phyloP scores from a whole-genome alignment of 2,329 filamentous ascomycete genomes.

The Monosporascus sp. region DNA sequence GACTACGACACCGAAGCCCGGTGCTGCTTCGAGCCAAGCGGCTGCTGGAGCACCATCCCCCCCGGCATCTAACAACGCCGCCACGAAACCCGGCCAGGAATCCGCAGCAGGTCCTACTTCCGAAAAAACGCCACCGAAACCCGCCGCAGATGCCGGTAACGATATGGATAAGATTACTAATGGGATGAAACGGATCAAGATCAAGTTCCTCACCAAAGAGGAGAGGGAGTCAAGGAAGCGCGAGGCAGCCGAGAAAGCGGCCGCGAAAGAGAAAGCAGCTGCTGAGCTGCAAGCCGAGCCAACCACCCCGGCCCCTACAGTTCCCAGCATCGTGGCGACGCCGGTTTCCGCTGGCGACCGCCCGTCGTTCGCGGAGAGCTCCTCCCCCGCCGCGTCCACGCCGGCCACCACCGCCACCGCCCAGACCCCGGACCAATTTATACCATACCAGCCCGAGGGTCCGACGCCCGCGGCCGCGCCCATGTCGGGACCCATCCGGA shows the following conservation, averaged over 20 bases:
- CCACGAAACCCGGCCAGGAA: constrained; percentile 1
- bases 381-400: constrained; percentile 9
- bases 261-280: constrained; percentile 12
- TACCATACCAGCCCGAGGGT: constrained; percentile 53
- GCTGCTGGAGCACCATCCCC: constrained; percentile 7
- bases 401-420: background rate
- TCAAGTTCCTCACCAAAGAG: constrained; percentile 54
- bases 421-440: constrained; percentile 37
- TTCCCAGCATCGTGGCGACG: background rate
- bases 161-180: constrained; percentile 51
- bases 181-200: constrained; percentile 59
- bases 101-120: background rate
- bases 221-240: constrained; percentile 51
- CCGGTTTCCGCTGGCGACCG: background rate
- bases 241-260: constrained; percentile 42
- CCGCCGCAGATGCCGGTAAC: constrained; percentile 19
- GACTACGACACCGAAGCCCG: constrained; percentile 9
- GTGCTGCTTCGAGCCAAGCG: constrained; percentile 2
- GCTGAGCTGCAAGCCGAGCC: background rate
- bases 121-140: background rate
- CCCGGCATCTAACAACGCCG: constrained; percentile 1
- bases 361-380: background rate
- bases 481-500: constrained; percentile 19
- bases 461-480: constrained; percentile 34
- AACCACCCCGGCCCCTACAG: background rate